phyloP scores from a whole-genome alignment of 805 yeast species.

The Vanderwaltozyma polyspora region DNA sequence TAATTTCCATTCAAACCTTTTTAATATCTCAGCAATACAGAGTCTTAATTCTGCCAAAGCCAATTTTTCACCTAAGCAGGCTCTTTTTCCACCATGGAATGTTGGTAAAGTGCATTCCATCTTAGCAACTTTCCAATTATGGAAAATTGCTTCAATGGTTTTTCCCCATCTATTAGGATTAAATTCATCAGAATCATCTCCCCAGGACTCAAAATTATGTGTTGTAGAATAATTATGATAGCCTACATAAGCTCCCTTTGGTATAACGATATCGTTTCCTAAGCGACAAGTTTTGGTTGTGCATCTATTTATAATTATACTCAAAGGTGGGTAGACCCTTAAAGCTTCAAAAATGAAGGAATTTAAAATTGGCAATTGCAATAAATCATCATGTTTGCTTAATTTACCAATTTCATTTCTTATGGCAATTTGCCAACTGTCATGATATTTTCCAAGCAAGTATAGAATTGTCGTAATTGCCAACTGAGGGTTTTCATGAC shows the following conservation, averaged over 20 bases:
- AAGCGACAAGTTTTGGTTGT: conserved; percentile 30
- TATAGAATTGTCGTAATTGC: conserved; percentile 38
- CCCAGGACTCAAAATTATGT: conserved; percentile 37
- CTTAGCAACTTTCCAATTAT: conserved; percentile 34
- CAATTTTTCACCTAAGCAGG: conserved; percentile 50
- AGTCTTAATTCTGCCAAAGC: conserved; percentile 38
- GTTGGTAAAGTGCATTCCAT: conserved; percentile 37
- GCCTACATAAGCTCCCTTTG: conserved; percentile 43
- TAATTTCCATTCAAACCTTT: conserved; percentile 27
- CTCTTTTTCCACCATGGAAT: conserved; percentile 50
- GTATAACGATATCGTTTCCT: conserved; percentile 35
- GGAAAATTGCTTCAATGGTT: conserved; percentile 27
- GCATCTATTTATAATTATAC: conserved; percentile 42
- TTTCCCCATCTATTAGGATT: conserved; percentile 44
- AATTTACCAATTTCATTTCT: conserved; percentile 33
- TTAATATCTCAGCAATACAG: conserved; percentile 30
- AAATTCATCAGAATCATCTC: conserved; percentile 32
- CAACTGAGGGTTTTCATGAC: conserved; percentile 53
- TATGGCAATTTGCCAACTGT: conserved; percentile 35
- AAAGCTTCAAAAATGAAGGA: conserved; percentile 53
- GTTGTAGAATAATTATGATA: conserved; percentile 45
- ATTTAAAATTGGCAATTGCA: conserved; percentile 43
- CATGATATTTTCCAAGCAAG: conserved; percentile 33
- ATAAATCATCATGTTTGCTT: conserved; percentile 32
- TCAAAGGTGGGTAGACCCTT: conserved; percentile 45